Base-by-base conservation (phyloP, 139 green algal species). In the Microglena sp. region DNA sequence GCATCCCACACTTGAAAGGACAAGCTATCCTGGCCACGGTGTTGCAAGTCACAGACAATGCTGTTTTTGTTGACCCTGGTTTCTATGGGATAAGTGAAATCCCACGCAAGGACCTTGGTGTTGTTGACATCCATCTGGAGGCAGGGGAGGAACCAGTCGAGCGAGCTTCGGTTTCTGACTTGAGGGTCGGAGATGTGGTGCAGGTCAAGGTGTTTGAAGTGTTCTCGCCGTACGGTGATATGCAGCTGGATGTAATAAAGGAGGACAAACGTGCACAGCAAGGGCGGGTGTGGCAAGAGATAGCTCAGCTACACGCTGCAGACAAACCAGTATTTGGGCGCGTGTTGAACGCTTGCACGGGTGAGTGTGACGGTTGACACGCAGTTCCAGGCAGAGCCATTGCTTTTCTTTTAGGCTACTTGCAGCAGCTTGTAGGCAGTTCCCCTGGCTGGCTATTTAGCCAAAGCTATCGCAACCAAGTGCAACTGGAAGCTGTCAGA, bases 201-300 rank as follows among this genome's bases (percentile, higher is more conserved):
- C 24, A 31, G 2, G 55, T 71, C 5, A 59, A 30, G 5, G n/a
- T 71, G 3, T 36, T 66, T 4, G 31, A 28, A 2, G 36, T 65
- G 6, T 71, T 43, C 55, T 58, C 65, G 24, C 65, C 65, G 1
- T 71, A 66, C 29, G 65, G 65, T 22, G 65, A 71, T 29, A 71
- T 71, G 65, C 61, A 67, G 61, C n/a, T 67, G 2, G 63, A 61
- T 30, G n/a, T 33, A 34, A 27, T 69, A 29, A 28, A 24, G 2
- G 21, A 35, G 46, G 63, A 69, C 29, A 29, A 31, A 2, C 22
- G 4, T 7, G 46, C 53, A n/a, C 53, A 40, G 15, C 31, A 46
- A n/a, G 22, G 8, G 7, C 24, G 18, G 2, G 15, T 69, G 28
- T 69, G 63, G 63, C 44, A 50, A 1, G 44, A 69, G 45, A 46